Percentiles rank a stretch among this genome's conserved stretches.
These are phyloP conservation scores for Pichia sp. DNA, from an alignment of 1,139 yeast species.

Conservation along the genomic window DNA sequence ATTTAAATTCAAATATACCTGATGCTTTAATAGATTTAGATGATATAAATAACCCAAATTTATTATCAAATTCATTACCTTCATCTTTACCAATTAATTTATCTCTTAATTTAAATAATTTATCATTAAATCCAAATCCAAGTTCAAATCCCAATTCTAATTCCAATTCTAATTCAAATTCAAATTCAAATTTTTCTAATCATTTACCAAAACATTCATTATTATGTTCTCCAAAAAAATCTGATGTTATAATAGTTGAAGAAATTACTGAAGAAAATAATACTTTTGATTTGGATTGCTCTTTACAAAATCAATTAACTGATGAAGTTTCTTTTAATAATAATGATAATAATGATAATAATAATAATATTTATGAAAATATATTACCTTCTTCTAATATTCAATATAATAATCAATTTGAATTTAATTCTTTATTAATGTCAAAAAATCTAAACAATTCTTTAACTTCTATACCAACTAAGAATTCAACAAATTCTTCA, in stretches of 20 bases:
- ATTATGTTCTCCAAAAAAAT: conserved; percentile 27
- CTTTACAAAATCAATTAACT: conserved; percentile 5
- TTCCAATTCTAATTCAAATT: conserved; percentile 2
- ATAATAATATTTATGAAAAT: conserved; percentile 7
- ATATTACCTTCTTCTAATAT: neutral
- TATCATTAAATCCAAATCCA: neutral
- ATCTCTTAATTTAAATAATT: neutral
- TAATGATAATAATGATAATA: neutral
- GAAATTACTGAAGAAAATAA: conserved; percentile 27
- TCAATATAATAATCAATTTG: neutral
- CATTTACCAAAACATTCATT: conserved; percentile 25
- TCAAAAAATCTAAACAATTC: conserved; percentile 11
- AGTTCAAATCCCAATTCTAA: conserved; percentile 1
- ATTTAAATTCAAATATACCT: conserved; percentile 23
- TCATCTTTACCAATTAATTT: conserved; percentile 1
- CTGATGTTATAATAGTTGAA: conserved; percentile 26
- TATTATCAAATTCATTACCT: neutral
- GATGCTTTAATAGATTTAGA: conserved; percentile 31
- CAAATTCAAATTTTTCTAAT: neutral
- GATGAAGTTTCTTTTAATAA: neutral
- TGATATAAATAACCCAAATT: conserved; percentile 20
- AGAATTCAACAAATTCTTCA: conserved; percentile 20
- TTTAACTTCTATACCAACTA: neutral
- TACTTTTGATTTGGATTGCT: conserved; percentile 4
- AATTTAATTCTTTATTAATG: conserved; percentile 16